Percentiles rank a stretch among this genome's conserved stretches.
Conservation (phyloP, 257 asterid genomes). For the Solanum piurae region DNA sequence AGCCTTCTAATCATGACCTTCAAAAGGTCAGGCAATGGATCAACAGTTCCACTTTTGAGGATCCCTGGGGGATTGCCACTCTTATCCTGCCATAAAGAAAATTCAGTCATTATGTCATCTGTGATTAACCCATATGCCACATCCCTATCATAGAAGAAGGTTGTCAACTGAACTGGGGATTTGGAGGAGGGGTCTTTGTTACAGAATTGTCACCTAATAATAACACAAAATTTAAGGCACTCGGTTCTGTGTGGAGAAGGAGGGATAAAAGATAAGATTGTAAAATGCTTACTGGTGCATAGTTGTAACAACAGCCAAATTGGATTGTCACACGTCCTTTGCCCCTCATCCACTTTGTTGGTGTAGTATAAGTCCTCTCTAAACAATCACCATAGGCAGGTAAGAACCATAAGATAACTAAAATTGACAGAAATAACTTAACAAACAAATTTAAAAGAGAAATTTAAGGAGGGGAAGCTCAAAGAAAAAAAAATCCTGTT, state of each 20-base stretch:
- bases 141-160: background rate
- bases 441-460: background rate
- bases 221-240: background rate
- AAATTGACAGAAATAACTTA: background rate
- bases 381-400: background rate
- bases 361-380: constrained; percentile 32
- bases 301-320: constrained; percentile 41
- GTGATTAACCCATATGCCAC: background rate
- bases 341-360: constrained; percentile 36
- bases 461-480: background rate
- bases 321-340: constrained; percentile 39
- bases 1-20: constrained; percentile 36
- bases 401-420: background rate
- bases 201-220: background rate
- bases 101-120: background rate
- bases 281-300: constrained; percentile 12
- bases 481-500: background rate
- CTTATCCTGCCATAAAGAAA: constrained; percentile 20
- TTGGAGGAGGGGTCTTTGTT: background rate
- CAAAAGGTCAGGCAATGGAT: constrained; percentile 31
- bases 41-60: constrained; percentile 18
- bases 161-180: background rate
- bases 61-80: constrained; percentile 37
- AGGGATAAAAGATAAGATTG: background rate
- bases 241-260: background rate